Base-by-base conservation (phyloP, 2,329 filamentous ascomycete genomes). In the Cercospora sp. region DNA sequence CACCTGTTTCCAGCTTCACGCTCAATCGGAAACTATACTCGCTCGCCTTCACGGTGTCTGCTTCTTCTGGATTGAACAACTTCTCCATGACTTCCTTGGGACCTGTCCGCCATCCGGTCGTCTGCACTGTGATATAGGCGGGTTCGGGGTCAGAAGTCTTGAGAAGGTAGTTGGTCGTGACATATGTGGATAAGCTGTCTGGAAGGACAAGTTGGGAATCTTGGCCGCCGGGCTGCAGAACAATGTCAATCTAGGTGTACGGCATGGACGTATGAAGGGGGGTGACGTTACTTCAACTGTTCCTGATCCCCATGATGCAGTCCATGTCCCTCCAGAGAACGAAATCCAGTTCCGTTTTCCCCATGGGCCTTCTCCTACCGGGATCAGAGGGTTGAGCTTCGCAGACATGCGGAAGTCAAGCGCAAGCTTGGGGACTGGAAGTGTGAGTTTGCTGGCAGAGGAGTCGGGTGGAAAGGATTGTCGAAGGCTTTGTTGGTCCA, bases 331-430 rank as follows among this genome's bases (percentile, higher is more conserved):
- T 64, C 82, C 82, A 40, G 84, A 76, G 70, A 84, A 84, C 40
- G 81, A 82, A 55, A 85, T 80, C 84, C 84, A 85, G 69, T 84
- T 82, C 48, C 83, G 76, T 64, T 83, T 79, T n/a, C 84, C 84
- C 79, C 81, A 84, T 36, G 84, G 77, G 40, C 80, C 79, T 20
- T 76, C 76, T 3, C 84, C 84, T 16, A 85, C 79, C 2, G 78
- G 75, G 18, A 85, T 81, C 67, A 82, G 82, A 2, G 84, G 84
- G 70, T 85, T 85, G 73, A 85, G 75, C 71, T 84, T 84, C 64
- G 85, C 80, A 72, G 82, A 84, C 79, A 85, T 84, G 60, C 84
- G 82, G 76, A 85, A 85, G 72, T 85, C 84, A 57, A 85, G 78
- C 69, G 84, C 83, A 31, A 85, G 79, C 5, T 78, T 77, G 0